phyloP scores from a whole-genome alignment of 306 rosid genomes.

The Cucurbita maxima region DNA sequence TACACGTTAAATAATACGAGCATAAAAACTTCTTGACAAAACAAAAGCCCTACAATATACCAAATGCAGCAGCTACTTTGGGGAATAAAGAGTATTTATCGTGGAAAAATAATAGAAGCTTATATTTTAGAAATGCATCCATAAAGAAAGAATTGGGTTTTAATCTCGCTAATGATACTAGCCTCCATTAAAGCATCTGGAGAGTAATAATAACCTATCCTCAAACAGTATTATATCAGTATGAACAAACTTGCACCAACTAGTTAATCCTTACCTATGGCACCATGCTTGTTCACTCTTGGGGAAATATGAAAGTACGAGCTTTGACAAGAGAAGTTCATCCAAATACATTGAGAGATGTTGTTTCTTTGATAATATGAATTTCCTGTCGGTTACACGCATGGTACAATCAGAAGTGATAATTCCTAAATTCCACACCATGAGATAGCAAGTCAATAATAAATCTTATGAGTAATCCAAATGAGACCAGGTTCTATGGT shows the following conservation, averaged over 20 bases:
- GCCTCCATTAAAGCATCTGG: neutral
- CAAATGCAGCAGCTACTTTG: neutral
- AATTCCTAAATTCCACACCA: neutral
- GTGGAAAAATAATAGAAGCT: neutral
- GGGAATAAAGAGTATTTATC: neutral
- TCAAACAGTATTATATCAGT: neutral
- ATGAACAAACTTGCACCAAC: slow-evolving; percentile 3
- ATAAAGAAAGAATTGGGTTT: neutral
- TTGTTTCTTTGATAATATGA: slow-evolving; percentile 34
- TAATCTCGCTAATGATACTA: neutral
- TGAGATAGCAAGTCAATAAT: neutral
- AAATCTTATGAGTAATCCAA: too few relatives aligned
- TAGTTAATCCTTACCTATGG: slow-evolving; percentile 41
- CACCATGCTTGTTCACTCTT: slow-evolving; percentile 87
- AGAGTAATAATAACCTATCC: neutral
- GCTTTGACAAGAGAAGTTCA: slow-evolving; percentile 58
- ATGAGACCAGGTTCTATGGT: too few relatives aligned
- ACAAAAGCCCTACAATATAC: neutral
- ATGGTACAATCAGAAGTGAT: neutral
- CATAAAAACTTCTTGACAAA: neutral
- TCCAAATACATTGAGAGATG: slow-evolving; percentile 21
- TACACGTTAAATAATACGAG: neutral
- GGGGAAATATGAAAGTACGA: slow-evolving; percentile 68
- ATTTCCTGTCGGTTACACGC: slow-evolving; percentile 36
- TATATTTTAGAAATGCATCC: neutral